A percentile compares a stretch with the other conserved stretches of the same genome.
These are phyloP conservation scores for Litsea cubeba DNA, from an alignment of 164 flowering plant genomes.

Conservation along the genomic window DNA sequence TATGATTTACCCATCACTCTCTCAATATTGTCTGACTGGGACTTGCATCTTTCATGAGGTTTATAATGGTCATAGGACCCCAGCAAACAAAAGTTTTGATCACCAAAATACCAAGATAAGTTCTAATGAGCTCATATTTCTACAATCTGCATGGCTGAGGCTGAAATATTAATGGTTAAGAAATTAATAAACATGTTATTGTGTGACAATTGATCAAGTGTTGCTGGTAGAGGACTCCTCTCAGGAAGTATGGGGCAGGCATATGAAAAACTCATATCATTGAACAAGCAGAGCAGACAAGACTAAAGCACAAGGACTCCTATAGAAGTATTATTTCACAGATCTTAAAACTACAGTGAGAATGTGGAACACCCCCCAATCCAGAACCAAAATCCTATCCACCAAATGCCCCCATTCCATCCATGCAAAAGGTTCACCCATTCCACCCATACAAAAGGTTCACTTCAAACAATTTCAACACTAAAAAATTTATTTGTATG, in stretches of 20 bases:
- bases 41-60: not conserved
- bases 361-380: not conserved
- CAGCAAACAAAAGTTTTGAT: not conserved
- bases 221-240: too few species aligned
- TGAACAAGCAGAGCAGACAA: not conserved
- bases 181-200: not conserved
- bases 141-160: not conserved
- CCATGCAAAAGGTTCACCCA: not conserved
- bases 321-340: not conserved
- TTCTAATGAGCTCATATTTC: too few species aligned
- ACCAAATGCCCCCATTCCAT: not conserved
- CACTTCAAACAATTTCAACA: not conserved
- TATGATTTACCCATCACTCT: not conserved
- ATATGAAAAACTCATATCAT: not conserved
- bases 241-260: not conserved
- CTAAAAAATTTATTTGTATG: not conserved
- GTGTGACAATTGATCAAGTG: too few species aligned
- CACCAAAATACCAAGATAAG: not conserved
- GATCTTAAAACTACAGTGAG: not conserved
- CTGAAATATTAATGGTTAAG: not conserved
- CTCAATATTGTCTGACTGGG: not conserved
- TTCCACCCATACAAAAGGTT: not conserved
- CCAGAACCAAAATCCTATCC: not conserved
- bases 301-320: not conserved
- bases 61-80: not conserved